Base-by-base conservation (phyloP, 177 flowering plant species). In the Vitis hybrid region DNA sequence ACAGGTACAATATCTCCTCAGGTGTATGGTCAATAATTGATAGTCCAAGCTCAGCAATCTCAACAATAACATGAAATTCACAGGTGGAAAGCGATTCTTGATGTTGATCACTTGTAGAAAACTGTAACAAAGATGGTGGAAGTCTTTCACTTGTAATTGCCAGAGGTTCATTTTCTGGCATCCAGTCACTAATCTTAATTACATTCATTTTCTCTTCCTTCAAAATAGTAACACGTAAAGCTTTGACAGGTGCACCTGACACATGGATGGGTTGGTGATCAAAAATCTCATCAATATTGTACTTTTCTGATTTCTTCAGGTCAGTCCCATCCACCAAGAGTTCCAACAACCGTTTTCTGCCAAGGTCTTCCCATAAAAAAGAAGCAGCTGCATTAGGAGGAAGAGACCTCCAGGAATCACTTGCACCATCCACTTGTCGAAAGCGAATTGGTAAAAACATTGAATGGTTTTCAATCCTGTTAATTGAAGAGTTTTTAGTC, bases 1-100 rank as follows among this genome's bases (percentile, higher is more conserved):
- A 93, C 26, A 93, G 62, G 78, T 96, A 96, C 34, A 92, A 70
- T 77, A 96, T 96, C 85, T 96, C 99, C 77, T 96, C 99, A 34
- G 99, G 99, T 61, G 99, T 92, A 86, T 93, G 98, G 80, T 96
- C 99, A 76, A 92, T 75, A 72, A 96, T 59, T 14, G 99, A 96
- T 66, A 96, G 45, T 2, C 99, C 99, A 72, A 96, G 89, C 80
- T 96, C 99, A 50, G 92, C 82, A 68, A 96, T 81, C 79, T 96
- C 99, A 63, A 93, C 70, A 66, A 80, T 79, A 56, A 88, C 70
- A 82, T 96, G 98, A 76, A 89, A 87, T 78, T 96, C 99, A 80
- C 80, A 69, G 21, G 75, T 48, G 10, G 84, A 65, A 26, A 68
- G 59, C 67, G 85, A 65, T 56, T 77, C 78, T 63, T 83, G 81